These are phyloP conservation scores for Tremella fuciformis DNA, from an alignment of 768 basidiomycete species.

Conservation along the genomic window DNA sequence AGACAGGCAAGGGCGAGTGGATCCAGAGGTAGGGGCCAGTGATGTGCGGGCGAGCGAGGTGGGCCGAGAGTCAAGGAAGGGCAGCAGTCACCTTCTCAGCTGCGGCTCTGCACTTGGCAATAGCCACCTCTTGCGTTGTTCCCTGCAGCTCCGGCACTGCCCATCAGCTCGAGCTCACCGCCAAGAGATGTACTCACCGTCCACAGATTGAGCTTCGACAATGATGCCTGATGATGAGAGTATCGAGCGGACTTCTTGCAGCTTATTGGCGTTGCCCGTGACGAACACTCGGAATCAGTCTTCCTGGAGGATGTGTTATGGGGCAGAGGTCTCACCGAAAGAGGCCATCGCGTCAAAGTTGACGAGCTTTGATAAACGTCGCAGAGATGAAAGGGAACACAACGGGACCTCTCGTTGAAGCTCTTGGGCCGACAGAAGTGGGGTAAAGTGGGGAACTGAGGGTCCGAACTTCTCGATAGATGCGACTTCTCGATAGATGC, in stretches of 20 bases:
- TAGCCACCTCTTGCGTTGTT: slow-evolving; percentile 82
- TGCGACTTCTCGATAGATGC: too few species aligned
- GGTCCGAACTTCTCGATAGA: too few species aligned
- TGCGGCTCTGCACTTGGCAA: slow-evolving; percentile 78
- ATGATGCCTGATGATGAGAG: slow-evolving; percentile 63
- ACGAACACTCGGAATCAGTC: slow-evolving; percentile 67
- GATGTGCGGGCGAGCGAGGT: background rate
- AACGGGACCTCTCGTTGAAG: too few species aligned
- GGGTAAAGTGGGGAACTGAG: too few species aligned
- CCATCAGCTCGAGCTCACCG: background rate
- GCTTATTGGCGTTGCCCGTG: slow-evolving; percentile 89
- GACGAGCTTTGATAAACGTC: too few species aligned
- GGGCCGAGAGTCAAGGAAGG: background rate
- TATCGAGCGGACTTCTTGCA: slow-evolving; percentile 82
- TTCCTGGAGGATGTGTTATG: background rate
- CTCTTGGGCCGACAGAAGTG: too few species aligned
- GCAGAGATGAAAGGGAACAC: too few species aligned
- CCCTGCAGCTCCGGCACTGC: slow-evolving; percentile 93
- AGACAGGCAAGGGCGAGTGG: background rate
- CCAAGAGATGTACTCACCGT: slow-evolving; percentile 60
- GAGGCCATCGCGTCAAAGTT: slow-evolving; percentile 23
- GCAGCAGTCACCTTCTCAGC: slow-evolving; percentile 65
- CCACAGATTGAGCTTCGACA: slow-evolving; percentile 72
- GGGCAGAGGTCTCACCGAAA: slow-evolving; percentile 23
- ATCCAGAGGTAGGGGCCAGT: background rate